Base-by-base conservation (phyloP, 139 green algal genomes). In the Chlorella sp. region DNA sequence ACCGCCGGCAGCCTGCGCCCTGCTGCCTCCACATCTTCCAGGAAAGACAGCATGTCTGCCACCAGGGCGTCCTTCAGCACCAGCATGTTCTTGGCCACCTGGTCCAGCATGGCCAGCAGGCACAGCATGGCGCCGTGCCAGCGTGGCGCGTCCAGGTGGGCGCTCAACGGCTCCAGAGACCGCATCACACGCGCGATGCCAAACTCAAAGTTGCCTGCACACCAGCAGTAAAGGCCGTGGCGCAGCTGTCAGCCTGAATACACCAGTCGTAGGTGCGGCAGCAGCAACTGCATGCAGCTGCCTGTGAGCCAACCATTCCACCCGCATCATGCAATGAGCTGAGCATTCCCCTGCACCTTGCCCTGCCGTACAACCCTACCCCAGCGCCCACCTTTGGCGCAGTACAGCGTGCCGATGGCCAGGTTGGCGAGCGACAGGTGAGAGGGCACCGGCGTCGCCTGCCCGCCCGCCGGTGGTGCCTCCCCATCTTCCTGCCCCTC, bases 351-450 rank as follows among this genome's bases (percentile, higher is more conserved):
- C 36, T 39, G 22, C 66, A 30, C 26, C 22, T 53, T 64, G 39
- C 21, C 77, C 9, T 60, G 22, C 5, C 24, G 21, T 61, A 11
- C 42, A 39, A 12, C 40, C 64, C 64, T 32, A 24, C 7, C 0
- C 40, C 42, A 1, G 14, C 30, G 48, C 87, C 61, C 86, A 91
- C 93, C 93, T 96, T 95, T 98, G 73, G 97, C 90, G 90, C 96
- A 99, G 93, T 99, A 99, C 0, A 99, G 93, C 39, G 97, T 99
- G 48, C 97, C 97, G 87, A 99, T 98, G 48, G 98, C 96, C 9
- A 99, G 91, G 93, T 99, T 99, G 81, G 98, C 96, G 91, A 99
- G 97, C 92, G 95, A 97, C 18, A 98, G 94, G 92, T 99, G 97
- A 7, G 85, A 57, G 37, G 66, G 48, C 36, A 75, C 53, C 60